Evolutionary conservation across 1,284 basidiomycete genomes (phyloP).

Genomic region (Naganishia albida): DNA sequence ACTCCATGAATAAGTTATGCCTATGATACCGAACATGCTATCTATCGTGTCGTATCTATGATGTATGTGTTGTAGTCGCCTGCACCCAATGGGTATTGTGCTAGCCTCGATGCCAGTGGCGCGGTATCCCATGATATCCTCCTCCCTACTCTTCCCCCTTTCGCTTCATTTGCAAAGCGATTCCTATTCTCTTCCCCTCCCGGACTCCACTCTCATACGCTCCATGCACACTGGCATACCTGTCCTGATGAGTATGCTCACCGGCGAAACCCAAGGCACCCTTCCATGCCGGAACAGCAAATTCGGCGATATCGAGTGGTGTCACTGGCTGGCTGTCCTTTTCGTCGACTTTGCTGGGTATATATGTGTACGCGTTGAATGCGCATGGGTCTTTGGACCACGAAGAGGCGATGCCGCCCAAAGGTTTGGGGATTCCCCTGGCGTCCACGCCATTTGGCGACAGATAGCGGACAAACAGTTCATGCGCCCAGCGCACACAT

Average conservation of each 20-base stretch:
- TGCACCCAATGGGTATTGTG: neutral
- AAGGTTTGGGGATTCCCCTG: slow-evolving; percentile 8
- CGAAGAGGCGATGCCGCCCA: slow-evolving; percentile 37
- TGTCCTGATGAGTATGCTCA: slow-evolving; percentile 48
- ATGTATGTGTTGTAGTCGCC: neutral
- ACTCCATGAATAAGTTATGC: too few species aligned
- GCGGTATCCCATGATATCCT: neutral
- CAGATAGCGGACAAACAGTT: slow-evolving; percentile 17
- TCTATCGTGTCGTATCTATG: neutral
- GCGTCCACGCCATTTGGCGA: neutral
- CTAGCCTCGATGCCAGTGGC: neutral
- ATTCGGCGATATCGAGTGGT: slow-evolving; percentile 48
- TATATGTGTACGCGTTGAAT: slow-evolving; percentile 42
- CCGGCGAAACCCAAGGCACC: slow-evolving; percentile 49
- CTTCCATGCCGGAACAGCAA: slow-evolving; percentile 48
- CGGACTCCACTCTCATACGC: slow-evolving; percentile 39
- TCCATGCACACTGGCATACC: slow-evolving; percentile 45
- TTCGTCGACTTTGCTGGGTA: slow-evolving; percentile 37
- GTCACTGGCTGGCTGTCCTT: slow-evolving; percentile 37
- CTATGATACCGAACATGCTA: neutral
- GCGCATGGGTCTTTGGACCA: slow-evolving; percentile 41
- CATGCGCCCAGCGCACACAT: slow-evolving; percentile 17
- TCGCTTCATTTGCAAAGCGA: slow-evolving; percentile 31
- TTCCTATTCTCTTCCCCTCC: slow-evolving; percentile 37
- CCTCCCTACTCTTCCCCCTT: slow-evolving; percentile 21